Evolutionary conservation across 192 early-diverging fungal species (phyloP).

Genomic region (Coemansia javaensis): DNA sequence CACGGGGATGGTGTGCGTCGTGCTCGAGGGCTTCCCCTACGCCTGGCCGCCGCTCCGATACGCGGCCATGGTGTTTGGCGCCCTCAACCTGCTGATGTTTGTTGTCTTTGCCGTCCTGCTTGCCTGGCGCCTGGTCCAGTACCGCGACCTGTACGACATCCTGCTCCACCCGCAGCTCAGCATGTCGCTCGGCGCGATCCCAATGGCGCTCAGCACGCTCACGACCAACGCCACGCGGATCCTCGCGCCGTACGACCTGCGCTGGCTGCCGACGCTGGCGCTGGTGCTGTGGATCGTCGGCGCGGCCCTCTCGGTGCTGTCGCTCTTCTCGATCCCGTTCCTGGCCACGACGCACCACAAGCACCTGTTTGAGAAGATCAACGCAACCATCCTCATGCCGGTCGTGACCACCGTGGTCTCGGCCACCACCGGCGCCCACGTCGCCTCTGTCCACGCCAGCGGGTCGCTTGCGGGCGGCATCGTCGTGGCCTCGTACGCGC

Average conservation of each 20-base stretch:
- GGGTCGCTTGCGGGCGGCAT: conserved; percentile 10
- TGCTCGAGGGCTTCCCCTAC: conserved; percentile 46
- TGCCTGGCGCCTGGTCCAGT: conserved; percentile 18
- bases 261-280: conserved; percentile 39
- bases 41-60: conserved; percentile 26
- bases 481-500: conserved; percentile 41
- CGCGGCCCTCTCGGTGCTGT: conserved; percentile 30
- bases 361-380: conserved; percentile 42
- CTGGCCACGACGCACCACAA: conserved; percentile 39
- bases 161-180: conserved; percentile 51
- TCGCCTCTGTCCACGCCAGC: conserved; percentile 16
- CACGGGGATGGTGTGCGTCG: conserved; percentile 40
- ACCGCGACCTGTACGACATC: conserved; percentile 43
- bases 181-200: conserved; percentile 51
- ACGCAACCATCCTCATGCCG: conserved; percentile 48
- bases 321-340: conserved; percentile 39
- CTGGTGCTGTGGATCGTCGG: conserved; percentile 48
- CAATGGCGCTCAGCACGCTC: conserved; percentile 52
- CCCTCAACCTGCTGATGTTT: conserved; percentile 40
- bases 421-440: conserved; percentile 36
- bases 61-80: conserved; percentile 39
- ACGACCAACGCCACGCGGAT: conserved; percentile 25
- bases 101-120: conserved; percentile 24
- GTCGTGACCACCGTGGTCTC: conserved; percentile 52
- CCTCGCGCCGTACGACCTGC: conserved; percentile 6